Evolutionary conservation across 768 basidiomycete species (phyloP), one percentile per base, ranked within the genome.

Genomic region (Mycena epipterygia): DNA sequence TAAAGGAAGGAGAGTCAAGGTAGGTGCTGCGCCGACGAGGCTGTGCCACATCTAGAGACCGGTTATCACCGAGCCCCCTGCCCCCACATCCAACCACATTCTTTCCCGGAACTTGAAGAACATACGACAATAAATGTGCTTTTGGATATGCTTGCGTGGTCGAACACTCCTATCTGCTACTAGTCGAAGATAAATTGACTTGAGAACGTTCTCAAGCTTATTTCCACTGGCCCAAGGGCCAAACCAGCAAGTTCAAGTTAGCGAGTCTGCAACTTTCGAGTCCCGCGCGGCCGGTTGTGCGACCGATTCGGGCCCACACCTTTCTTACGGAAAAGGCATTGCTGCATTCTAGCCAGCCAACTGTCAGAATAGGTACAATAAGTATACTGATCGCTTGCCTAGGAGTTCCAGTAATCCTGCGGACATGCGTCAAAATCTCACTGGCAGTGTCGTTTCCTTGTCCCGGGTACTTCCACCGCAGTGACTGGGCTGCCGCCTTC

Each of bases 141-240:
- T n/a, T n/a, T n/a, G n/a, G n/a, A n/a, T n/a, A n/a, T n/a, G n/a
- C n/a, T n/a, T n/a, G n/a, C n/a, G n/a, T n/a, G n/a, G n/a, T n/a
- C n/a, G n/a, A 37, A 53, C 29, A 21, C 35, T 25, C 55, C 23
- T 35, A n/a, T 21, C 5, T 29, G 44, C 55, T 2, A 13, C 63
- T 66, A 66, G 64, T 51, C 23, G 64, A 66, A 66, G 64, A 58
- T 6, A 58, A 66, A 30, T 14, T 57, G 56, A 32, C 56, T 57
- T 7, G 56, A 58, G 55, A 66, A 57, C n/a, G 35, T 35, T 61
- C 48, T 58, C 55, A 66, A 58, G 56, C 56, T 66, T 48, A 41
- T 23, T 44, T 53, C 51, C 33, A 29, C 23, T 44, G 42, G 42
- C 21, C 35, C 51, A 52, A 53, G 29, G 8, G n/a, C 51, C 63